Percentiles rank a stretch among this genome's conserved stretches.
Evolutionary conservation across 805 yeast genomes (phyloP).

Genomic region (Phaffomyces antillensis): DNA sequence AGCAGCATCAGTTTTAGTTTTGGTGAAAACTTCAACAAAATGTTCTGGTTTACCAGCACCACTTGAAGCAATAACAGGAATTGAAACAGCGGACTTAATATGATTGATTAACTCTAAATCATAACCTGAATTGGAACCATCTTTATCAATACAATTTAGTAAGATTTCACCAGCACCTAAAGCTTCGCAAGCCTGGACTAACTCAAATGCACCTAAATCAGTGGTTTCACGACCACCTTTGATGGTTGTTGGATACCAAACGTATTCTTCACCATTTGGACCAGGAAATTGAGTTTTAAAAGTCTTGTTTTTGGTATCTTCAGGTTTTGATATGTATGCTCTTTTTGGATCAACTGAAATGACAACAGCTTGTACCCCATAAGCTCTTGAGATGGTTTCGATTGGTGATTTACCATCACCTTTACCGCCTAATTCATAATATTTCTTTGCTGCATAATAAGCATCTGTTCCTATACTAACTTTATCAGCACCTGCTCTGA

Average conservation of each 20-base stretch:
- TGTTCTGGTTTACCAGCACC: conserved; percentile 96
- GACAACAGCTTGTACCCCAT: conserved; percentile 96
- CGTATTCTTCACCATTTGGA: conserved; percentile 82
- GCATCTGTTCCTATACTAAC: conserved; percentile 98
- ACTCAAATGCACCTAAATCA: conserved; percentile 86
- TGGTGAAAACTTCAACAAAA: conserved; percentile 77
- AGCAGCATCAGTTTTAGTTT: conserved; percentile 90
- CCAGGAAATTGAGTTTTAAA: conserved; percentile 63
- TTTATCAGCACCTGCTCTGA: conserved; percentile 96
- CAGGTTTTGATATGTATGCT: conserved; percentile 61
- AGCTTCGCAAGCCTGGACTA: conserved; percentile 81
- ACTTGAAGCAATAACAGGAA: conserved; percentile 95
- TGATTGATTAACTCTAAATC: conserved; percentile 80
- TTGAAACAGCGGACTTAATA: conserved; percentile 65
- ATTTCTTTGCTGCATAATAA: conserved; percentile 82
- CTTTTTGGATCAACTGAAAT: conserved; percentile 97
- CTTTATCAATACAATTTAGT: conserved; percentile 92
- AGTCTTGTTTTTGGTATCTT: conserved; percentile 52
- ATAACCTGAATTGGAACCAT: conserved; percentile 92
- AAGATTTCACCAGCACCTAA: conserved; percentile 96
- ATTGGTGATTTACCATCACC: conserved; percentile 80
- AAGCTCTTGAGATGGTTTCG: conserved; percentile 85
- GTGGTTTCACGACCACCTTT: conserved; percentile 93
- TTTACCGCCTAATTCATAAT: conserved; percentile 46
- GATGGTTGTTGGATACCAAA: conserved; percentile 93